phyloP scores from a whole-genome alignment of 164 flowering plant genomes.

The Macadamia tetraphylla region DNA sequence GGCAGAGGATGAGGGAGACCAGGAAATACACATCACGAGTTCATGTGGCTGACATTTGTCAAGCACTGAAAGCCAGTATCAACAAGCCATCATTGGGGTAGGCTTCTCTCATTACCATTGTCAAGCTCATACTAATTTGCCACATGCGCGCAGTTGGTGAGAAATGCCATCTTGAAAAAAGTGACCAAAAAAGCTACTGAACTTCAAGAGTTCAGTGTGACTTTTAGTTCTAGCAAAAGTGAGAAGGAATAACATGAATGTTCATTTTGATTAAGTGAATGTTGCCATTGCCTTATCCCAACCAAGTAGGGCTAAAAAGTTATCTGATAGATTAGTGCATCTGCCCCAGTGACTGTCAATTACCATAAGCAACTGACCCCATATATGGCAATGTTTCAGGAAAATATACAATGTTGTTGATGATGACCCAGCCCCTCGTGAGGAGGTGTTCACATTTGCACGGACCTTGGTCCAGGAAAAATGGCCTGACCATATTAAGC shows the following conservation, averaged over 20 bases:
- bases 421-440: conserved; percentile 78
- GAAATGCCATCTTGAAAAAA: too few species aligned
- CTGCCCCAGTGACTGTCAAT: too few species aligned
- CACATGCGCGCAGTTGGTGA: too few species aligned
- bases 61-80: conserved; percentile 64
- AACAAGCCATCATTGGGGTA: conserved; percentile 42
- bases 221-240: too few species aligned
- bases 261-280: too few species aligned
- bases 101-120: not conserved
- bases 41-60: conserved; percentile 87
- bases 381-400: conserved; percentile 32
- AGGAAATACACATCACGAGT: conserved; percentile 69
- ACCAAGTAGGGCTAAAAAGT: too few species aligned
- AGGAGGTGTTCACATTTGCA: conserved; percentile 73
- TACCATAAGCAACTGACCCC: too few species aligned
- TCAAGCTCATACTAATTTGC: not conserved
- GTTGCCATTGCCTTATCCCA: too few species aligned
- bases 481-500: conserved; percentile 45
- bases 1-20: conserved; percentile 49
- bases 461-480: conserved; percentile 39
- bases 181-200: too few species aligned
- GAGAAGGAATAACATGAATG: too few species aligned
- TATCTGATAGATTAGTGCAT: too few species aligned
- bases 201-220: too few species aligned
- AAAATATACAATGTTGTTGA: conserved; percentile 73